A percentile compares a stretch with the other conserved stretches of the same genome.
Conservation (phyloP, 2,329 filamentous ascomycete species). For the Dactylellina sp. region DNA sequence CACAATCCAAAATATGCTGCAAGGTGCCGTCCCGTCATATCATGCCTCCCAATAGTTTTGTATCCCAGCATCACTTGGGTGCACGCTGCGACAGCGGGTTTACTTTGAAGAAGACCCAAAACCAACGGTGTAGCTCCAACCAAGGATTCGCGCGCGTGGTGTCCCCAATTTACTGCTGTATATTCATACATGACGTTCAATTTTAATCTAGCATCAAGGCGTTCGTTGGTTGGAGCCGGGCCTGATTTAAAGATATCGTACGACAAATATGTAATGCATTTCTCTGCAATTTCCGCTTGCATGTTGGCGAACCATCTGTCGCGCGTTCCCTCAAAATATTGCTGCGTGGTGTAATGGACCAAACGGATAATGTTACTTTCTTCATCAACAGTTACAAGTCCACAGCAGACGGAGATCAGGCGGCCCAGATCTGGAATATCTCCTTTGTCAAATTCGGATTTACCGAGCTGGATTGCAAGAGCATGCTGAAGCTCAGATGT, state of each 20-base stretch:
- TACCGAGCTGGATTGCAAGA: constrained; percentile 10
- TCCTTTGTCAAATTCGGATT: constrained; percentile 2
- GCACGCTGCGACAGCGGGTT: not conserved
- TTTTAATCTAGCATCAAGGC: constrained; percentile 1
- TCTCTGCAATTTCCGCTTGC: not conserved
- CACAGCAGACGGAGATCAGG: constrained; percentile 10
- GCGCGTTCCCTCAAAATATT: constrained; percentile 28
- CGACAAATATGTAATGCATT: constrained; percentile 28
- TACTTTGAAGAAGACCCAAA: not conserved
- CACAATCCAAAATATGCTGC: constrained; percentile 14
- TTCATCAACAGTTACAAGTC: constrained; percentile 14
- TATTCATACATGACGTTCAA: constrained; percentile 8
- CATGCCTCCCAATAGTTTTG: not conserved
- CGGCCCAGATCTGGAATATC: not conserved
- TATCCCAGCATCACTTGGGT: not conserved
- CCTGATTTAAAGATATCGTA: constrained; percentile 2
- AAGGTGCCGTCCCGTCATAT: not conserved
- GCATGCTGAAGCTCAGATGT: constrained; percentile 22
- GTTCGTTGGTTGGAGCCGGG: not conserved
- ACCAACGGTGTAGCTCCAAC: not conserved
- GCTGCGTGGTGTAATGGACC: constrained; percentile 29
- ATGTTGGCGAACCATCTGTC: constrained; percentile 5
- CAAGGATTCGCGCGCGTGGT: constrained; percentile 1
- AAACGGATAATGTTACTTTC: constrained; percentile 17
- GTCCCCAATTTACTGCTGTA: constrained; percentile 24